Evolutionary conservation across 495 filamentous ascomycete genomes (phyloP), one percentile per base, ranked within the genome.

Genomic region (Penicillium argentinense): DNA sequence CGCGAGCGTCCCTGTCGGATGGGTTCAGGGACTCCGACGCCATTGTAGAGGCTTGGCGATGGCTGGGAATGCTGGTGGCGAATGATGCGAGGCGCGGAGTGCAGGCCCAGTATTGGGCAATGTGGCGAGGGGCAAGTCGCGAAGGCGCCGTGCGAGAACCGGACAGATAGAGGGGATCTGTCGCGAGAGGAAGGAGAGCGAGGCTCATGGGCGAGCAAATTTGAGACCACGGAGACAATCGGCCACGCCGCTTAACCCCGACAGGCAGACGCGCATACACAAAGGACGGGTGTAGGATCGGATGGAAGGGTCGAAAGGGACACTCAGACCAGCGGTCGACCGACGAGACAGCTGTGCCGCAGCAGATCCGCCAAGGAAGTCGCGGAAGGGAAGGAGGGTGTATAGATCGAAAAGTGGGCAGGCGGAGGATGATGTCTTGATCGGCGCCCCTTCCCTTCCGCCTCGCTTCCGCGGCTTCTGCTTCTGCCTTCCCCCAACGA

Each of bases 21-120:
- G 67, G 51, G 34, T 64, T 57, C 21, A 70, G 17, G 9, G 69
- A 67, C 60, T 73, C 67, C 4, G 72, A 72, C 17, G 70, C 56
- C 72, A 75, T 75, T 18, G 67, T 57, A 30, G 65, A 65, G 19
- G 57, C 58, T 21, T 58, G 50, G 39, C 64, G 59, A 11, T 32
- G 42, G 27, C 46, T 27, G 3, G 32, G 39, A 22, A 47, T 34
- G 39, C 34, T 27, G 11, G 52, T 59, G 41, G 61, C 53, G 30
- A 63, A 53, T 9, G 53, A 19, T 29, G 49, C 18, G 28, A 30
- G 36, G 24, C 47, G 52, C 47, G 55, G 36, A 33, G 42, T 30
- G 32, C 53, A 54, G 42, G 53, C 34, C 60, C 59, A 56, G 26
- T 46, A 27, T 51, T 49, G 58, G 37, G 54, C 27, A 39, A 51